Evolutionary conservation across 768 basidiomycete genomes (phyloP).

Genomic region (Hirschioporus abietinus): DNA sequence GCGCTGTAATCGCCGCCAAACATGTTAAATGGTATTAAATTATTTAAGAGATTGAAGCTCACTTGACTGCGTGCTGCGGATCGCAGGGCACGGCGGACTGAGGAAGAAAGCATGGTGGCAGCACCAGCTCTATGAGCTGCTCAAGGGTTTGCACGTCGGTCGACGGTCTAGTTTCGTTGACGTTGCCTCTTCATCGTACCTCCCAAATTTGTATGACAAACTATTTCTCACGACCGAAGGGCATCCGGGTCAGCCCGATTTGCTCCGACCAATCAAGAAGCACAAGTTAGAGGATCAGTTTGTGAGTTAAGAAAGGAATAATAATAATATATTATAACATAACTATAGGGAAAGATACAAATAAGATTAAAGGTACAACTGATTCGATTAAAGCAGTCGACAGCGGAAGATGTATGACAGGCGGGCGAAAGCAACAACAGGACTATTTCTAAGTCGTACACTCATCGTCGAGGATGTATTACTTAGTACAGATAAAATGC

Average conservation of each 20-base stretch:
- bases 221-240: background rate
- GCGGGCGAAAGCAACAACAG: background rate
- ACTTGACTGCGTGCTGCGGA: conserved; percentile 32
- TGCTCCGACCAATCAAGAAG: background rate
- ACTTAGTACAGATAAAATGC: background rate
- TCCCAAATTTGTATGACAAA: background rate
- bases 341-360: no score
- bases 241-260: background rate
- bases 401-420: background rate
- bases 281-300: no score
- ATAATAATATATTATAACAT: background rate
- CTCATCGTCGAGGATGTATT: background rate
- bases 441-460: background rate
- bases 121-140: no score
- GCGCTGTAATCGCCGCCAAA: conserved; percentile 29
- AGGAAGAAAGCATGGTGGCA: conserved; percentile 32
- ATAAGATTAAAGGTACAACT: background rate
- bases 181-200: background rate
- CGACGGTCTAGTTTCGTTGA: background rate
- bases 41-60: conserved; percentile 13
- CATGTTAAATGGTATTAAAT: conserved; percentile 3
- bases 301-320: background rate
- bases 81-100: conserved; percentile 37
- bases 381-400: background rate
- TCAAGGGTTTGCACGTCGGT: no score